Percentiles rank a stretch among this genome's conserved stretches.
Evolutionary conservation across 306 rosid genomes (phyloP).

Genomic region (Astragalus membranaceus): DNA sequence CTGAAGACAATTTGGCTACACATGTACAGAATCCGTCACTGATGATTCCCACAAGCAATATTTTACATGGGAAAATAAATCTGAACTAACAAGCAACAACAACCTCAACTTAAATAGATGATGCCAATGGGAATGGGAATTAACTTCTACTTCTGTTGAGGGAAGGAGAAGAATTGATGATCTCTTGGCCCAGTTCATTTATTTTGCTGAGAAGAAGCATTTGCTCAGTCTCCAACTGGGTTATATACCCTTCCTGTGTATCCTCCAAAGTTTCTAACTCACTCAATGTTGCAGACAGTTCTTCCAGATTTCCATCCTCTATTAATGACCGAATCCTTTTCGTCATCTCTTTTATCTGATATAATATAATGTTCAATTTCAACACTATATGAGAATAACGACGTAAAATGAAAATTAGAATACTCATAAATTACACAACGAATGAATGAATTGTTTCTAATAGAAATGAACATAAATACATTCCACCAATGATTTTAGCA

Average conservation of each 20-base stretch:
- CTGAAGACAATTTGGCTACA: background rate
- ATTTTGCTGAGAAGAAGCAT: constrained; percentile 76
- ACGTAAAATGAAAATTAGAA: background rate
- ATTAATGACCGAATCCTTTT: constrained; percentile 45
- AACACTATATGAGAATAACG: background rate
- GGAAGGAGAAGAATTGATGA: constrained; percentile 52
- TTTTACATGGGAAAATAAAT: background rate
- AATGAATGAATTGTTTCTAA: background rate
- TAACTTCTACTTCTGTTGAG: constrained; percentile 31
- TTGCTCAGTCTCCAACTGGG: constrained; percentile 80
- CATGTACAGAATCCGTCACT: background rate
- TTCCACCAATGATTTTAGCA: background rate
- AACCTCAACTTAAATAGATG: background rate
- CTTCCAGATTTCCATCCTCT: constrained; percentile 67
- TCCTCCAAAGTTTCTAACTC: constrained; percentile 78
- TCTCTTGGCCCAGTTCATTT: constrained; percentile 74
- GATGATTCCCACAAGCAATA: background rate
- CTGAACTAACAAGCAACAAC: background rate
- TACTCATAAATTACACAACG: background rate
- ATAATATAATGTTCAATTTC: constrained; percentile 17
- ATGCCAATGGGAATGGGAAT: background rate
- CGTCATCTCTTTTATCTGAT: constrained; percentile 68
- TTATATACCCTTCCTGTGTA: constrained; percentile 65
- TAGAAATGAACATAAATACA: background rate
- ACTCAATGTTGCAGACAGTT: constrained; percentile 43